Conservation (phyloP, 306 rosid genomes). For the Sophora flavescens region DNA sequence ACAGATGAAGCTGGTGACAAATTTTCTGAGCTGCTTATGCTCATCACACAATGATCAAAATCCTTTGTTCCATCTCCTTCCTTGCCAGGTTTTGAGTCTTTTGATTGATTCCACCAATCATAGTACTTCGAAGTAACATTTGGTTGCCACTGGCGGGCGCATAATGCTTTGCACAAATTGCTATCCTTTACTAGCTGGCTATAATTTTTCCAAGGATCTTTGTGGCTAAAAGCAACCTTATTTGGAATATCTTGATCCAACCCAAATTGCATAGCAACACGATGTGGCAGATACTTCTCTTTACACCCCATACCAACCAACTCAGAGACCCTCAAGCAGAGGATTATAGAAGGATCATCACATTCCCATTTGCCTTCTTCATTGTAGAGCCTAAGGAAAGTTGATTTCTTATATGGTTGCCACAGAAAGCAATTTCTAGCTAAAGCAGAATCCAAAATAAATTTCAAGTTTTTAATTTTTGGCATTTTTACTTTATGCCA, state of each 20-base stretch:
- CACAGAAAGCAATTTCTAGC: constrained; percentile 43
- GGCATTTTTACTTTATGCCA: constrained; percentile 45
- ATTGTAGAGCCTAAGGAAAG: constrained; percentile 3
- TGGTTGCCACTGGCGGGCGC: neutral
- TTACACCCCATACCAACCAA: constrained; percentile 45
- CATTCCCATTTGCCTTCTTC: neutral
- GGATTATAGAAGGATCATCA: neutral
- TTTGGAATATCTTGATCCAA: constrained; percentile 59
- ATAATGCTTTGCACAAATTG: constrained; percentile 38
- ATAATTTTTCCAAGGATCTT: constrained; percentile 8
- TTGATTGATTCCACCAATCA: constrained; percentile 49
- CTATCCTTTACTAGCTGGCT: neutral
- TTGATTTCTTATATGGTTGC: constrained; percentile 51
- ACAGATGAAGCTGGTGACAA: neutral
- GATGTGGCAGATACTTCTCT: constrained; percentile 53
- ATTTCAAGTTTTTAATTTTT: neutral
- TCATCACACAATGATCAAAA: neutral
- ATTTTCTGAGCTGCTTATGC: neutral
- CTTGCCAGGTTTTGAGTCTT: neutral
- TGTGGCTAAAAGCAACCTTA: neutral
- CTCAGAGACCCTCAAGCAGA: constrained; percentile 44
- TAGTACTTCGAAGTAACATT: constrained; percentile 32
- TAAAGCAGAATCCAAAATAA: constrained; percentile 31
- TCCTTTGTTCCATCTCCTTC: neutral
- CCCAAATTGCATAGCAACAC: constrained; percentile 68